Evolutionary conservation across 2,329 filamentous ascomycete genomes (phyloP), one percentile per base, ranked within the genome.

Genomic region (Paraconiothyrium brasiliense): DNA sequence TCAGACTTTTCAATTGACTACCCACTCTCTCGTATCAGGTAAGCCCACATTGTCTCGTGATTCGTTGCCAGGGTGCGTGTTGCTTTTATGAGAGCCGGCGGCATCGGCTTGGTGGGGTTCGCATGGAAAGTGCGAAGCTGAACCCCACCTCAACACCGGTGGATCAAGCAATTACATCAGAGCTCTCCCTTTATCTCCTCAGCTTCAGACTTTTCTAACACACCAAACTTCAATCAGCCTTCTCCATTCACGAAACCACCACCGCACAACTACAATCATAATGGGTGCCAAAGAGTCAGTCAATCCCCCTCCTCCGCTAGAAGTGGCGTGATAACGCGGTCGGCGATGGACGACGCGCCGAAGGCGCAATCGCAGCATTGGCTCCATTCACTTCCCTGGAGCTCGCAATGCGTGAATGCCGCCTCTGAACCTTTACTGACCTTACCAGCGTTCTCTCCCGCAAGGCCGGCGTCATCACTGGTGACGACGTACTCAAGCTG

Each of bases 401-500:
- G 14, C 34, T n/a, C 7, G 39, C 13, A 5, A n/a, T 10, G 20
- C n/a, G 32, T 43, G 20, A 4, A 48, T 30, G 2, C 16, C 27
- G 13, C n/a, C 41, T 46, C 10, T 34, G 22, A 30, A 4, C 37
- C 22, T 27, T 20, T 39, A 8, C 61, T 63, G 54, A 63, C 57
- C 37, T 20, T 34, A 2, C 35, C 50, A 63, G 65, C 59, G 72
- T 76, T 77, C 85, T 90, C 65, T 84, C 78, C 76, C 84, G 88
- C 80, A 90, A 90, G 84, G 70, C 82, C 68, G 89, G 89, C 70
- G 59, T 79, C 70, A 90, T 90, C 80, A 84, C 86, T 71, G 88
- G 88, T 73, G 87, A 90, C 71, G 88, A 90, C 79, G 87, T 89
- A 68, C 80, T 87, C 54, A 60, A 60, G 78, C 91, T 97, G 76